Conservation (phyloP, 805 yeast species). For the Priceomyces haplophilus region DNA sequence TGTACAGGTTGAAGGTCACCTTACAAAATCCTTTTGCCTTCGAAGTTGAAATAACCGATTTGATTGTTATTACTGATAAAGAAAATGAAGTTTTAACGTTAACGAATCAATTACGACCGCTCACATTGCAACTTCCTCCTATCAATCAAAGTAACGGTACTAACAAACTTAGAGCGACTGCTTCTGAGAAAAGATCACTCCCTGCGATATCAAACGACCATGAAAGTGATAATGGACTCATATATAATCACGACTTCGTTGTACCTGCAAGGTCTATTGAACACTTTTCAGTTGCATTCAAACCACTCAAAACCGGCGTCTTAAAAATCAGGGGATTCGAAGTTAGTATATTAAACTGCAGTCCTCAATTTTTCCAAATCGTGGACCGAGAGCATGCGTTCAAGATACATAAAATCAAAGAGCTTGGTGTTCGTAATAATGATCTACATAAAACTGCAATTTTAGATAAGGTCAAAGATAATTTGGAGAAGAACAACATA, state of each 20-base stretch:
- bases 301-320: slow-evolving; percentile 48
- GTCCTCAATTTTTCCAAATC: slow-evolving; percentile 42
- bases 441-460: slow-evolving; percentile 7
- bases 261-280: slow-evolving; percentile 29
- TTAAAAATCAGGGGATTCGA: slow-evolving; percentile 50
- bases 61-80: slow-evolving; percentile 38
- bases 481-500: slow-evolving; percentile 24
- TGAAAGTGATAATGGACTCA: slow-evolving; percentile 1
- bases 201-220: slow-evolving; percentile 1
- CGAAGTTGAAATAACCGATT: slow-evolving; percentile 56
- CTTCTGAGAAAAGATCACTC: not conserved
- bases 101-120: slow-evolving; percentile 10
- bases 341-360: slow-evolving; percentile 51
- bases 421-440: slow-evolving; percentile 5
- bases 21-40: slow-evolving; percentile 81
- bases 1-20: slow-evolving; percentile 51
- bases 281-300: slow-evolving; percentile 43
- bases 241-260: slow-evolving; percentile 9
- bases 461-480: slow-evolving; percentile 15
- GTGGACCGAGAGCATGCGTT: slow-evolving; percentile 25
- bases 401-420: slow-evolving; percentile 10
- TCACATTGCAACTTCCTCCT: slow-evolving; percentile 15
- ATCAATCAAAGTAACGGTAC: too few relatives aligned
- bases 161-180: not conserved
- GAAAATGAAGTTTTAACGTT: slow-evolving; percentile 29